Base-by-base conservation (phyloP, 371 early-diverging fungal genomes). In the Mucor sp. region DNA sequence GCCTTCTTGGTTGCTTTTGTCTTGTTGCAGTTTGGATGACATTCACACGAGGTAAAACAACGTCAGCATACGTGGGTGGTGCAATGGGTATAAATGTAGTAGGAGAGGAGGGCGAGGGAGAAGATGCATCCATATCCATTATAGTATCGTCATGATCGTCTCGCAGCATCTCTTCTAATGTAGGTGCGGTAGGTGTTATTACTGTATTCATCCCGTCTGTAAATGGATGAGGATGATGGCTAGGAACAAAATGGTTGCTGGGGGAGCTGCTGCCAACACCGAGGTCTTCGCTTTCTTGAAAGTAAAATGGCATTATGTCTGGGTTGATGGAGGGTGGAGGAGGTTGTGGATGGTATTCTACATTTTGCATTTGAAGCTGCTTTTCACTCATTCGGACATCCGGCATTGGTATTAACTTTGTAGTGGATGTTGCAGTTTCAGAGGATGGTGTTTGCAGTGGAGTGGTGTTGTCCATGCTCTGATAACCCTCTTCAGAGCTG, bases 31-130 rank as follows among this genome's bases (percentile, higher is more conserved):
- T 41, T 25, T 41, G 14, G n/a, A 60, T 41, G 3, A 14, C 15
- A 23, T 37, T 58, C 4, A 58, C n/a, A 33, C 58, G 62, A 35
- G 53, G 56, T n/a, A 55, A 55, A 28, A 63, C 50, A 8, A 63
- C 63, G 58, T 65, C 65, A 8, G 57, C 32, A 44, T 65, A 65
- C 0, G 57, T 65, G 7, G 65, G 65, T 6, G 63, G 63, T 4
- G 63, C 41, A 12, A 7, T 17, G 27, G 30, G 30, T 25, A 55
- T 55, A 30, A 30, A 47, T 55, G 6, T 1, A 25, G 6, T 1
- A 25, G 25, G 28, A 55, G 55, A 25, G 3, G 55, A 28, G 4
- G 55, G 28, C 0, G 25, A 50, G 11, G 25, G 23, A 50, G 50
- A 19, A 55, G 55, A 3, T 28, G 11, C 55, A 15, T 28, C 27